phyloP scores from a whole-genome alignment of 2,329 filamentous ascomycete genomes.

The Trichophyton rubrum region DNA sequence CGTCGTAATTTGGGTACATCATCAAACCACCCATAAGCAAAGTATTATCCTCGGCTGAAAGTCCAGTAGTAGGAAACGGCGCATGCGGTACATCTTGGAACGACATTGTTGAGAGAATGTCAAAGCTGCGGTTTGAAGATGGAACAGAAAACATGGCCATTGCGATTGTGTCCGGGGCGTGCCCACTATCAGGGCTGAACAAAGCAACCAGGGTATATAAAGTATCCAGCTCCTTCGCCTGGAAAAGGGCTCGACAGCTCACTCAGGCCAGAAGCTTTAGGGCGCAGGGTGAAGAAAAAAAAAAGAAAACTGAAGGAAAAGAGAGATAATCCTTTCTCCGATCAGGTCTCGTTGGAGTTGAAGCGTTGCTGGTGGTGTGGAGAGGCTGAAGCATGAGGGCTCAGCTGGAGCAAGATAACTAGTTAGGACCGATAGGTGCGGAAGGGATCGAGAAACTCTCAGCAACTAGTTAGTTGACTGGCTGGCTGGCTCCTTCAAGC shows the following conservation, averaged over 20 bases:
- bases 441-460: not conserved
- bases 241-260: not conserved
- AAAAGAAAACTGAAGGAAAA: not conserved
- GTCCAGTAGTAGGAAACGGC: not conserved
- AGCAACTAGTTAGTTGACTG: not conserved
- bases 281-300: not conserved
- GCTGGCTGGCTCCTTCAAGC: too few relatives aligned
- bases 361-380: not conserved
- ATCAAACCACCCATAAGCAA: not conserved
- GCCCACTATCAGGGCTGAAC: not conserved
- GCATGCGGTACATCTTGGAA: not conserved
- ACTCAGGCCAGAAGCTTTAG: not conserved
- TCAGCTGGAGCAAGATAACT: not conserved
- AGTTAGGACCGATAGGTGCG: too few relatives aligned
- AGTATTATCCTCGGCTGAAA: not conserved
- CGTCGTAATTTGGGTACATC: not conserved
- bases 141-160: constrained; percentile 1
- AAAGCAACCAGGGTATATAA: not conserved
- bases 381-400: constrained; percentile 2
- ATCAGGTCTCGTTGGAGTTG: not conserved
- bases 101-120: constrained; percentile 7
- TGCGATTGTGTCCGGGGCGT: not conserved
- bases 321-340: not conserved
- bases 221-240: not conserved
- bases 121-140: not conserved